Base-by-base conservation (phyloP, 371 early-diverging fungal species). In the Mortierella sp. region DNA sequence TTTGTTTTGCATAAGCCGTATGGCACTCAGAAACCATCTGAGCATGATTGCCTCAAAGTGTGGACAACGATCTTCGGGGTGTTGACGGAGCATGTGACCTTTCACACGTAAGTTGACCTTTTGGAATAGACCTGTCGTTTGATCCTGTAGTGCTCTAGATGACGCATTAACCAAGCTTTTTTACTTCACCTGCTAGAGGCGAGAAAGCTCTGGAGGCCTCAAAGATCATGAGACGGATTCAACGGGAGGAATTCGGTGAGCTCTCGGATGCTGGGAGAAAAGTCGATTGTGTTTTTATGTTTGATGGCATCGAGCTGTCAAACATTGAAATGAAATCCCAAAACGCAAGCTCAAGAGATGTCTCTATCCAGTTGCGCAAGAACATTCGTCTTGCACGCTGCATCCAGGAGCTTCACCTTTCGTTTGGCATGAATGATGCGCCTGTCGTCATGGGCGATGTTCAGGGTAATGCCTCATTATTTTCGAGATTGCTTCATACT, bases 231-330 rank as follows among this genome's bases (percentile, higher is more conserved):
- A 37, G 59, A 7, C 66, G 50, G 9, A 25, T 29, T 15, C 66
- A 66, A 58, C 28, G 48, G 45, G 7, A n/a, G n/a, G n/a, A n/a
- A n/a, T n/a, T n/a, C n/a, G n/a, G 66, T 28, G 51, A 66, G 7
- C 43, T 60, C 47, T 51, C 44, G 4, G 55, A 67, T 15, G 19
- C 45, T 23, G 61, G 67, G 14, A 50, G 67, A n/a, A 67, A 67
- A 43, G 55, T 60, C 23, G 67, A 67, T 43, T 30, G 50, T 6
- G 21, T 26, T 37, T 37, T 66, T 66, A 23, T 23, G 18, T 66
- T 59, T 21, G 21, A 50, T 16, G 67, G 18, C 6, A 53, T 67
- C 46, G 67, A 67, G 50, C 37, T 67, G 28, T 51, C 52, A 2
- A 67, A 60, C 52, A 67, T 67, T 2, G 58, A 5, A 58, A 37